These are phyloP conservation scores for Phytophthora litchii DNA, from an alignment of 352 stramenopile genomes.

Conservation along the genomic window DNA sequence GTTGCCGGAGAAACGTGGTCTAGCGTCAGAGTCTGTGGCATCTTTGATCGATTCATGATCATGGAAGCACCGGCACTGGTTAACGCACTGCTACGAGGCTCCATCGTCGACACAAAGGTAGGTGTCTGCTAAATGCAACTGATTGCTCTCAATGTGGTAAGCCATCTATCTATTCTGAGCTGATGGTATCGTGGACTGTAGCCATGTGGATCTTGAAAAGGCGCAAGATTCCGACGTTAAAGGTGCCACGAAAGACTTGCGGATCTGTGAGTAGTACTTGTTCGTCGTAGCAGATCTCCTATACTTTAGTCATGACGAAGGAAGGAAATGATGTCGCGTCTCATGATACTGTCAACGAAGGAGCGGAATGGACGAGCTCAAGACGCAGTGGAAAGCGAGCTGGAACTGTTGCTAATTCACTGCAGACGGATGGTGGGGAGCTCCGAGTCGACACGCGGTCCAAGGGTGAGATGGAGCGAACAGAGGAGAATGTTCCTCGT, in stretches of 20 bases:
- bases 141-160: constrained; percentile 10
- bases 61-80: constrained; percentile 69
- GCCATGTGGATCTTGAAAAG: constrained; percentile 27
- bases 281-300: not conserved
- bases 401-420: constrained; percentile 4
- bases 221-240: constrained; percentile 18
- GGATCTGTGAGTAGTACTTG: constrained; percentile 1
- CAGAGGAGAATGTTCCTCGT: not conserved
- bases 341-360: constrained; percentile 5
- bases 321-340: constrained; percentile 13
- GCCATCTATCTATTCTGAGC: constrained; percentile 30
- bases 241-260: constrained; percentile 16
- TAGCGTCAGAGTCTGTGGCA: constrained; percentile 90
- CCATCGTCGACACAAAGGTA: constrained; percentile 37
- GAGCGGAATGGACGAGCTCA: constrained; percentile 33
- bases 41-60: constrained; percentile 73
- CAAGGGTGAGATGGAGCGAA: not conserved
- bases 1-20: constrained; percentile 94
- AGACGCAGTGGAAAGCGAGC: constrained; percentile 26
- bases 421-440: not conserved
- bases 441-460: constrained; percentile 21
- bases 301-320: constrained; percentile 4
- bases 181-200: constrained; percentile 12
- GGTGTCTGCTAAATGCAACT: not conserved
- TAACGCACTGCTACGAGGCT: constrained; percentile 55